Conservation (phyloP, 257 asterid genomes). For the Lantana camara region DNA sequence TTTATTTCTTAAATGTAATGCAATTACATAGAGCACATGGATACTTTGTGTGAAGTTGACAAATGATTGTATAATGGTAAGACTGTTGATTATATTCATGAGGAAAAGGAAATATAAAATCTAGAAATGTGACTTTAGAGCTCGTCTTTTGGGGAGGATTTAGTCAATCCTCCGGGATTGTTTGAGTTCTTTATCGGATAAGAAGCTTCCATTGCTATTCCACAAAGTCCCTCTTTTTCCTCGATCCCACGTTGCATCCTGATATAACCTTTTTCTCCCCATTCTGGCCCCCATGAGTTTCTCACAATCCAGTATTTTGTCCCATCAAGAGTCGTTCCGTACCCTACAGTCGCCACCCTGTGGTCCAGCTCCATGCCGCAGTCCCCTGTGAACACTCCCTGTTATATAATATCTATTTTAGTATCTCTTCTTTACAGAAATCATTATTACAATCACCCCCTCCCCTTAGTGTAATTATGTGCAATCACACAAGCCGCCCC, state of each 20-base stretch:
- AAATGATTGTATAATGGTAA: background rate
- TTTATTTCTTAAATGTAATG: conserved; percentile 25
- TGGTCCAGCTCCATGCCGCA: conserved; percentile 78
- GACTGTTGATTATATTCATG: too few species aligned
- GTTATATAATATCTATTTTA: conserved; percentile 30
- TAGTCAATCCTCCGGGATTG: conserved; percentile 40
- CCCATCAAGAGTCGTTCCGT: conserved; percentile 72
- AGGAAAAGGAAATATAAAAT: conserved; percentile 10
- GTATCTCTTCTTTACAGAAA: conserved; percentile 22
- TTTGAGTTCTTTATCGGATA: conserved; percentile 65
- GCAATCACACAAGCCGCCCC: too few species aligned
- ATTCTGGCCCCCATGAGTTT: conserved; percentile 81
- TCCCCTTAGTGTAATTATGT: too few species aligned
- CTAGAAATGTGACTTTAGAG: conserved; percentile 36
- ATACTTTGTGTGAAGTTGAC: conserved; percentile 7
- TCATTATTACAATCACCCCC: too few species aligned
- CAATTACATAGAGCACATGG: conserved; percentile 5
- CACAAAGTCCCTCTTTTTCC: conserved; percentile 69
- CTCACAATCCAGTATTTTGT: conserved; percentile 73
- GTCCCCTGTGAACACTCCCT: conserved; percentile 73
- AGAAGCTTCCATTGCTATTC: conserved; percentile 86
- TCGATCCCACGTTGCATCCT: conserved; percentile 65
- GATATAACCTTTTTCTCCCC: conserved; percentile 92
- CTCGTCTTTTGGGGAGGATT: conserved; percentile 56
- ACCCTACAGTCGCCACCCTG: conserved; percentile 85